Evolutionary conservation across 2,329 filamentous ascomycete genomes (phyloP).

Genomic region (Stemphylium vesicarium): DNA sequence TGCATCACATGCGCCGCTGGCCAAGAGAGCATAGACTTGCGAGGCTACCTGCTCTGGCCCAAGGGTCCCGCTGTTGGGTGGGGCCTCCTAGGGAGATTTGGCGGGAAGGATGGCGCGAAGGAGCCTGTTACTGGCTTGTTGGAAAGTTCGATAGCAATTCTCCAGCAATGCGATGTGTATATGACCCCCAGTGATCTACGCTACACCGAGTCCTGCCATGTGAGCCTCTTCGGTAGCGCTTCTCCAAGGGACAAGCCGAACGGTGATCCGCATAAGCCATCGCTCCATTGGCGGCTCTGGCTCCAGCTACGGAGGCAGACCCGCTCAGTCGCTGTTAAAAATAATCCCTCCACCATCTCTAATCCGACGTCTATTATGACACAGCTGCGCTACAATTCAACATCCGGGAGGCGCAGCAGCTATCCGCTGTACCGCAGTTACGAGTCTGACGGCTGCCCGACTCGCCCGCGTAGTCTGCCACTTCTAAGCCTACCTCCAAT

Average conservation of each 20-base stretch:
- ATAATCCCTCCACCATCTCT: conserved; percentile 20
- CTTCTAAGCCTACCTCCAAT: too few species aligned
- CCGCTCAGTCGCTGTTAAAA: conserved; percentile 16
- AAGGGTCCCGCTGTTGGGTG: conserved; percentile 9
- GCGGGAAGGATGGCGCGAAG: neutral
- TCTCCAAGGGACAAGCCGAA: conserved; percentile 25
- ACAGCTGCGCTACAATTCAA: neutral
- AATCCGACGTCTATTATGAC: conserved; percentile 21
- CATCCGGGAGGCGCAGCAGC: neutral
- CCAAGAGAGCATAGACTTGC: conserved; percentile 21
- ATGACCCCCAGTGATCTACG: neutral
- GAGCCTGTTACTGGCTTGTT: too few species aligned
- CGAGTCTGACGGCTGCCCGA: neutral
- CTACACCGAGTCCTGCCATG: neutral
- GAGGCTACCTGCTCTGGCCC: neutral
- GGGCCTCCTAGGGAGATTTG: conserved; percentile 12
- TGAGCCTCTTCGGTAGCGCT: conserved; percentile 17
- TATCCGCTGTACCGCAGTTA: neutral
- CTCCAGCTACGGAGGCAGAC: conserved; percentile 3
- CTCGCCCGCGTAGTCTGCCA: neutral
- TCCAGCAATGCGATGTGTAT: too few species aligned
- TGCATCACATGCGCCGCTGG: conserved; percentile 43
- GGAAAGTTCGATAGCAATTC: too few species aligned
- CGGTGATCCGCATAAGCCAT: conserved; percentile 18
- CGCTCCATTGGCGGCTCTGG: conserved; percentile 1